These are phyloP conservation scores for Desmodesmus armatus DNA, from an alignment of 139 green algal species.

Conservation along the genomic window DNA sequence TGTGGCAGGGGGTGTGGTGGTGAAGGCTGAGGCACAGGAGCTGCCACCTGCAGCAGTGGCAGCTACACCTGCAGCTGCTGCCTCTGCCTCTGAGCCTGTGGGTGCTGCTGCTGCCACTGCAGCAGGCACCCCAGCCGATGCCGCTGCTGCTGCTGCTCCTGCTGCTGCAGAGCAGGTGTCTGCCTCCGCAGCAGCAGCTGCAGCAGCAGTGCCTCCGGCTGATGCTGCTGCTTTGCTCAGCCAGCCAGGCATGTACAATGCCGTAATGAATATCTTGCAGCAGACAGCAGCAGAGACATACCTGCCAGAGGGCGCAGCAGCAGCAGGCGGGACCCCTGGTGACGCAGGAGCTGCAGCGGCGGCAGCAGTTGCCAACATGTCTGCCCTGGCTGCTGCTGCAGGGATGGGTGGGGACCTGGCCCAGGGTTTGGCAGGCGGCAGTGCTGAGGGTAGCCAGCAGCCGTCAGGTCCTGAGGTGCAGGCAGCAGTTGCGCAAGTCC, in stretches of 20 bases:
- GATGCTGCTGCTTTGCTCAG: neutral
- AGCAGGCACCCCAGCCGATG: neutral
- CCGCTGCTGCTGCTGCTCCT: neutral
- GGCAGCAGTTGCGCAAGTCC: too few species aligned
- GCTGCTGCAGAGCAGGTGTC: neutral
- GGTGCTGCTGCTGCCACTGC: constrained; percentile 4
- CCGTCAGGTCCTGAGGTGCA: too few species aligned
- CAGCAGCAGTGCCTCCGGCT: neutral
- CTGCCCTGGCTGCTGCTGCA: neutral
- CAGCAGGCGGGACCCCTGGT: neutral
- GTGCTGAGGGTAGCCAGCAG: too few species aligned
- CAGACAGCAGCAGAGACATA: neutral
- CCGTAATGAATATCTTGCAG: constrained; percentile 20
- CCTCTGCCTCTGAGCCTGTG: neutral
- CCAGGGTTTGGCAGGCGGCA: too few species aligned
- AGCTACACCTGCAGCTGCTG: neutral
- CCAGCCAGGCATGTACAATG: constrained; percentile 7
- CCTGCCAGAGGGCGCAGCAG: neutral
- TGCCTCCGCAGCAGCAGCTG: neutral
- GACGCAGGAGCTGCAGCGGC: neutral
- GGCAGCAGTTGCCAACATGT: neutral
- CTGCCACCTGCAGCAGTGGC: neutral
- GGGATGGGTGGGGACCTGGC: neutral
- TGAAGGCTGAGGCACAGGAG: neutral
- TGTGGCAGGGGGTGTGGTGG: neutral